Evolutionary conservation across 2,329 filamentous ascomycete species (phyloP).

Genomic region (Aspergillus pseudoviridinutans): DNA sequence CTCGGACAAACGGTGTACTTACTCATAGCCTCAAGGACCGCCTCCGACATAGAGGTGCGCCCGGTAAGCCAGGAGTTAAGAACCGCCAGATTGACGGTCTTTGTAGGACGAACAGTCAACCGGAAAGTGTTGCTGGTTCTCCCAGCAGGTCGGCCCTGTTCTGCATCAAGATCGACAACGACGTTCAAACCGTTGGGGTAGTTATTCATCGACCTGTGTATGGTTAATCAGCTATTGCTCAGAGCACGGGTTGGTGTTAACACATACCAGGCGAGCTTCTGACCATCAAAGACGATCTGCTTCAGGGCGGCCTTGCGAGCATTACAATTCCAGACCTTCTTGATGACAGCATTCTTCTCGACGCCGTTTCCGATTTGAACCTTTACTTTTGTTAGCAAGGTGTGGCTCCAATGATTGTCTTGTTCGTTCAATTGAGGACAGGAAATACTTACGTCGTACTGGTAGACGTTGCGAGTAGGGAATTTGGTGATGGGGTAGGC

Average conservation of each 20-base stretch:
- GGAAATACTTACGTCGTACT: conserved; percentile 71
- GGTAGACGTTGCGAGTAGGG: conserved; percentile 62
- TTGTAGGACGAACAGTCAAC: conserved; percentile 61
- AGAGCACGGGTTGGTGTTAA: conserved; percentile 7
- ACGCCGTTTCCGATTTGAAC: conserved; percentile 61
- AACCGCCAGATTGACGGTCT: conserved; percentile 62
- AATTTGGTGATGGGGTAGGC: conserved; percentile 65
- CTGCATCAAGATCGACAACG: conserved; percentile 68
- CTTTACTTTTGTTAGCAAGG: conserved; percentile 40
- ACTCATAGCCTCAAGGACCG: conserved; percentile 75
- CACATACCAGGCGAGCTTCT: conserved; percentile 76
- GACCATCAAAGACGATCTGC: conserved; percentile 74
- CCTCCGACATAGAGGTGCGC: conserved; percentile 57
- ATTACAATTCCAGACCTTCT: conserved; percentile 70
- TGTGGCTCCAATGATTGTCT: background rate
- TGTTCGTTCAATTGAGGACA: background rate
- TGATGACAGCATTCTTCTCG: conserved; percentile 64
- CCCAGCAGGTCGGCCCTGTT: conserved; percentile 47
- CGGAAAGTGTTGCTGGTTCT: conserved; percentile 50
- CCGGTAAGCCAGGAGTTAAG: conserved; percentile 65
- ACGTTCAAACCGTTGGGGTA: conserved; percentile 50
- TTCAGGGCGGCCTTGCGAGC: conserved; percentile 55
- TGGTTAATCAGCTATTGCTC: conserved; percentile 15
- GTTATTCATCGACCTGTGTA: conserved; percentile 33
- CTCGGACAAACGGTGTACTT: conserved; percentile 24